phyloP scores from a whole-genome alignment of 179 eudicot genomes.

The Silene vulgaris region DNA sequence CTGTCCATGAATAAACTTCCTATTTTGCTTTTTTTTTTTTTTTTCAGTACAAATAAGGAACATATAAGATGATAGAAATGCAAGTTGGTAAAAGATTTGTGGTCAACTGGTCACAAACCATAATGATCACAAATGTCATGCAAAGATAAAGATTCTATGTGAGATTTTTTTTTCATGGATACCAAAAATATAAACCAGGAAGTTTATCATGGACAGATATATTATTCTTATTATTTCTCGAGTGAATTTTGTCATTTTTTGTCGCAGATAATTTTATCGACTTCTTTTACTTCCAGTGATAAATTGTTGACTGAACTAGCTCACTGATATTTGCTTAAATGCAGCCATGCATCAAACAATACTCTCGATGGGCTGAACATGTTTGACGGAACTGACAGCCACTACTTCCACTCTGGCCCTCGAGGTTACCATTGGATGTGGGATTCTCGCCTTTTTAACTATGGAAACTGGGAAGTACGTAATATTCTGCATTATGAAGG shows the following conservation, averaged over 20 bases:
- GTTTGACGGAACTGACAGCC: constrained; percentile 97
- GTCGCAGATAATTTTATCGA: background rate
- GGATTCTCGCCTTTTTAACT: constrained; percentile 96
- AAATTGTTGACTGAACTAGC: background rate
- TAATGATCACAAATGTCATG: background rate
- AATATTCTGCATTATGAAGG: background rate
- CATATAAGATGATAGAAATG: background rate
- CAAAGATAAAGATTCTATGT: background rate
- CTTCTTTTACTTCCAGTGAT: background rate
- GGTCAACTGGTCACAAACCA: background rate
- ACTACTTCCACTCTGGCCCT: constrained; percentile 93
- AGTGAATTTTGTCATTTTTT: background rate
- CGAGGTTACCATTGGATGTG: constrained; percentile 99
- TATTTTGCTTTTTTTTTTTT: too few species aligned
- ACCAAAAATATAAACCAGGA: background rate
- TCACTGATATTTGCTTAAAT: constrained; percentile 25
- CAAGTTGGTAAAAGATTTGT: background rate
- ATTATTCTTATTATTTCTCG: background rate
- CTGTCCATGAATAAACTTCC: background rate
- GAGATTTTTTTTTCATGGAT: background rate
- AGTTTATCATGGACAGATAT: background rate
- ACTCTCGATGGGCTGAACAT: constrained; percentile 86
- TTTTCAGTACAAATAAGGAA: too few species aligned
- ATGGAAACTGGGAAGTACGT: constrained; percentile 94
- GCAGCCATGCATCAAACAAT: constrained; percentile 89